These are phyloP conservation scores for Amniculicola lignicola DNA, from an alignment of 495 filamentous ascomycete genomes.

Conservation along the genomic window DNA sequence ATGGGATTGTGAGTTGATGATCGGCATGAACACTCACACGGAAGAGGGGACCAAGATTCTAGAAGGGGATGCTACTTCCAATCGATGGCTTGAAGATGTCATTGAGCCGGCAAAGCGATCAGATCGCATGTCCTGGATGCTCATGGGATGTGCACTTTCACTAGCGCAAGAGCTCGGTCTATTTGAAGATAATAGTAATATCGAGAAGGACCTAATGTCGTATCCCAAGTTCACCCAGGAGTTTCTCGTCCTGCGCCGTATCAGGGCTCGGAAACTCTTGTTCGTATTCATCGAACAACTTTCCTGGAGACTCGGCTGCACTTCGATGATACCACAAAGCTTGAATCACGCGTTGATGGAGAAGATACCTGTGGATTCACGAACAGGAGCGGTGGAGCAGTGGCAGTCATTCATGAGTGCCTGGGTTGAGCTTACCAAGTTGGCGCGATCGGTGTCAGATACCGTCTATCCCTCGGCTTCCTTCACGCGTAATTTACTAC, in stretches of 20 bases:
- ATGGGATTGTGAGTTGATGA: conserved; percentile 35
- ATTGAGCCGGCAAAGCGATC: conserved; percentile 53
- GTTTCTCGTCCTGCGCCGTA: conserved; percentile 20
- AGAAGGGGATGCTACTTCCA: conserved; percentile 25
- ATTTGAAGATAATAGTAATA: conserved; percentile 48
- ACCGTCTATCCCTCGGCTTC: conserved; percentile 54
- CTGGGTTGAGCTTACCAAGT: conserved; percentile 49
- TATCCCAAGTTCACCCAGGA: conserved; percentile 21
- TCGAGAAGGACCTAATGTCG: conserved; percentile 26
- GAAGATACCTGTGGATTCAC: conserved; percentile 25
- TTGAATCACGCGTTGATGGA: conserved; percentile 34
- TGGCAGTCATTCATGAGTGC: conserved; percentile 35
- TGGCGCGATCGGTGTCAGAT: conserved; percentile 53
- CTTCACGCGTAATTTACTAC: conserved; percentile 51
- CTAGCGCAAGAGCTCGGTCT: conserved; percentile 52
- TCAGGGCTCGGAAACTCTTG: conserved; percentile 47
- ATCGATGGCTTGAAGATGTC: conserved; percentile 37
- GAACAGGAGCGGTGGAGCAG: conserved; percentile 24
- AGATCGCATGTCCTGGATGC: conserved; percentile 59
- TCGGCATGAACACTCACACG: conserved; percentile 20
- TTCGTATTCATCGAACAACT: conserved; percentile 56
- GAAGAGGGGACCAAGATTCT: conserved; percentile 12
- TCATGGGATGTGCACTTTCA: conserved; percentile 50
- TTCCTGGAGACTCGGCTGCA: conserved; percentile 53
- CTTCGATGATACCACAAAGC: conserved; percentile 54